Evolutionary conservation across 495 filamentous ascomycete genomes (phyloP), one percentile per base, ranked within the genome.

Genomic region (Choiromyces venosus): DNA sequence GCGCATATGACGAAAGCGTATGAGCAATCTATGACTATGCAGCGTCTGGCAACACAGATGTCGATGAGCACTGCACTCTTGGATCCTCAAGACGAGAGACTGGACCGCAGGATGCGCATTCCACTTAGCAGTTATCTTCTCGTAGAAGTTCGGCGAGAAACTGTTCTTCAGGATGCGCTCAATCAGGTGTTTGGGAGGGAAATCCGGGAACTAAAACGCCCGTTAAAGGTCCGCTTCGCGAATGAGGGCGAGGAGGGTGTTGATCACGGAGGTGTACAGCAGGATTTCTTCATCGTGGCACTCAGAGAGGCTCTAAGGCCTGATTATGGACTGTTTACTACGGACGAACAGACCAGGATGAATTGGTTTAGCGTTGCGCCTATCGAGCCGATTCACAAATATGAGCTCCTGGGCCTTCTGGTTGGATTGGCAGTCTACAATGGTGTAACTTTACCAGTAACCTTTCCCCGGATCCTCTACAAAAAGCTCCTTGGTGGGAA

Each of bases 351-450:
- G 56, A 92, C 91, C 0, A 87, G 88, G 35, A 89, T 93, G 85
- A 89, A 89, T 33, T 99, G 94, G 93, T 95, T 98, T 78, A 88
- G 90, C 25, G 91, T 94, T 0, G 88, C 88, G 16, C 91, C 93
- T 2, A 81, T 90, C 44, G 93, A 95, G 78, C 90, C 91, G 2
- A 83, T 92, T 7, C 94, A 94, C 86, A 94, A 94, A 76, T 97
- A 91, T 79, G 94, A 99, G 82, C 86, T 97, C 3, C 83, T 97
- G 40, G 95, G 95, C 4, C 81, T 97, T n/a, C 82, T 97, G 65
- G 86, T 97, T 72, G 94, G 91, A 0, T 84, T 99, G 4, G 95
- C 95, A n/a, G 86, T 97, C 29, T 97, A 96, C 83, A 99, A 98
- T 75, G 94, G 94, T 1, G 85, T 97, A 29, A 96, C 92, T 0